Evolutionary conservation across 2,329 filamentous ascomycete genomes (phyloP).

Genomic region (Fusarium continuum): DNA sequence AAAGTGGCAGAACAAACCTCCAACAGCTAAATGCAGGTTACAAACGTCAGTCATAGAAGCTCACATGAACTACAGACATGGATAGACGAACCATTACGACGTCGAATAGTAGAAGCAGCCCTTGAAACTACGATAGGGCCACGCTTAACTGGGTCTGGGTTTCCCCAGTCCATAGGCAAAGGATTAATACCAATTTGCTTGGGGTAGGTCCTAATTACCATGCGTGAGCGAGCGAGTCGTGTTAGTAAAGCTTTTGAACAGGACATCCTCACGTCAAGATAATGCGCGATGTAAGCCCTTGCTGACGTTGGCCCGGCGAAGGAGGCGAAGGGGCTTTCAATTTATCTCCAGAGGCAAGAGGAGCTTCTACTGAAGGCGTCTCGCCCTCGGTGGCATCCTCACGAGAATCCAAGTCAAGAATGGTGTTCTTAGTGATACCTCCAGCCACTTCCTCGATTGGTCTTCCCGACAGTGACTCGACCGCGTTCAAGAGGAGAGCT

Average conservation of each 20-base stretch:
- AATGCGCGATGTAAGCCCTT: slow-evolving; percentile 63
- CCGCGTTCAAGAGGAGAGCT: slow-evolving; percentile 51
- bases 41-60: slow-evolving; percentile 21
- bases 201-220: slow-evolving; percentile 75
- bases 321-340: slow-evolving; percentile 41
- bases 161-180: slow-evolving; percentile 88
- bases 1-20: slow-evolving; percentile 56
- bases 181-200: slow-evolving; percentile 94
- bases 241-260: not conserved
- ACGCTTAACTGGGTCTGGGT: slow-evolving; percentile 75
- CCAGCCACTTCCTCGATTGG: slow-evolving; percentile 28
- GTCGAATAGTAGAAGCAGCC: slow-evolving; percentile 76
- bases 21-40: slow-evolving; percentile 56
- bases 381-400: slow-evolving; percentile 12
- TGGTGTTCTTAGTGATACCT: slow-evolving; percentile 10
- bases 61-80: slow-evolving; percentile 8
- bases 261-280: slow-evolving; percentile 59
- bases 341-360: slow-evolving; percentile 20
- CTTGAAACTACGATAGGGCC: slow-evolving; percentile 91
- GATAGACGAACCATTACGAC: slow-evolving; percentile 74
- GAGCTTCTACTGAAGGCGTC: slow-evolving; percentile 17
- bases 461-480: slow-evolving; percentile 52
- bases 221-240: slow-evolving; percentile 13
- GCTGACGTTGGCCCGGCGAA: slow-evolving; percentile 51
- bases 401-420: slow-evolving; percentile 16